A percentile compares a stretch with the other conserved stretches of the same genome.
phyloP scores from a whole-genome alignment of 768 basidiomycete genomes.

The Kwoniella sp. region DNA sequence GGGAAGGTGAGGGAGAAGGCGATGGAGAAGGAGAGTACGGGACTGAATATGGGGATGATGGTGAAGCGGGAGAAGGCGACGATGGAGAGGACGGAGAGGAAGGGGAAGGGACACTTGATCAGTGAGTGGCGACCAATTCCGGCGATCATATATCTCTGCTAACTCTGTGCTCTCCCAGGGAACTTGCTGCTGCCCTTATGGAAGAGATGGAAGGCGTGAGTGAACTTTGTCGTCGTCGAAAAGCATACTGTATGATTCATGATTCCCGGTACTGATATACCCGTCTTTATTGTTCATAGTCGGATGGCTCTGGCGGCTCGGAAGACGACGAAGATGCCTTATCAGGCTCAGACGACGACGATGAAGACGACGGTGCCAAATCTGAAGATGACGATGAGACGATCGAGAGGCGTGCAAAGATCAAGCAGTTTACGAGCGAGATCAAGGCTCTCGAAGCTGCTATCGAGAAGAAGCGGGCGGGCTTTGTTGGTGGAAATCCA shows the following conservation, averaged over 20 bases:
- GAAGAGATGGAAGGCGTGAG: conserved; percentile 35
- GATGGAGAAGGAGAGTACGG: conserved; percentile 28
- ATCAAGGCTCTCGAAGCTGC: conserved; percentile 45
- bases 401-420: conserved; percentile 44
- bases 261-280: no score
- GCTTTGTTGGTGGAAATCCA: conserved; percentile 45
- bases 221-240: no score
- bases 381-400: conserved; percentile 49
- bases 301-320: conserved; percentile 26
- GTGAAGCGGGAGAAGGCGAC: conserved; percentile 25
- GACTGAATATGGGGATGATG: conserved; percentile 32
- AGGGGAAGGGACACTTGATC: conserved; percentile 29
- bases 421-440: conserved; percentile 46
- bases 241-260: no score
- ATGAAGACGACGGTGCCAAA: conserved; percentile 37
- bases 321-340: conserved; percentile 39
- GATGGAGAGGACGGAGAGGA: conserved; percentile 7
- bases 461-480: conserved; percentile 46
- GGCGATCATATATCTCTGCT: neutral
- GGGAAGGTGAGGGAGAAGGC: conserved; percentile 19
- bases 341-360: conserved; percentile 41
- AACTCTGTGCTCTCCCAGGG: conserved; percentile 16
- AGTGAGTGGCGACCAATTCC: conserved; percentile 21
- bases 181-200: conserved; percentile 41
- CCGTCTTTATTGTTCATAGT: no score